Evolutionary conservation across 177 flowering plant genomes (phyloP).

Genomic region (Vitis hybrid): DNA sequence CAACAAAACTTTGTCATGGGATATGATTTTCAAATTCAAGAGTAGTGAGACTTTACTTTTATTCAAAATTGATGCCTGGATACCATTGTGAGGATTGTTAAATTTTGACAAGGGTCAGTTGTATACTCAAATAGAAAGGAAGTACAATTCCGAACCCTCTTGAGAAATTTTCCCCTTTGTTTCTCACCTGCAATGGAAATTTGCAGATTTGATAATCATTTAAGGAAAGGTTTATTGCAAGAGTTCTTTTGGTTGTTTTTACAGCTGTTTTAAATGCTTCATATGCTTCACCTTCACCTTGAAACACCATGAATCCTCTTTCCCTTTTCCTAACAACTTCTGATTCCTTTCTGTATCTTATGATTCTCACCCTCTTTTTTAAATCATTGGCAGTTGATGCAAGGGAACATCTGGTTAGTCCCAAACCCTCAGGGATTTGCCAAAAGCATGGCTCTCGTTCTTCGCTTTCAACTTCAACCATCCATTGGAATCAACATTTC

Average conservation of each 20-base stretch:
- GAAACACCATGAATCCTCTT: background rate
- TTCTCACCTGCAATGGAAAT: background rate
- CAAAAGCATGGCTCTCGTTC: conserved; percentile 43
- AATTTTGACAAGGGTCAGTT: background rate
- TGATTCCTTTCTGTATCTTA: background rate
- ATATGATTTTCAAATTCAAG: no score
- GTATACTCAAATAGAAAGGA: background rate
- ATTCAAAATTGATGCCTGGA: no score
- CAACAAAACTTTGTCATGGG: no score
- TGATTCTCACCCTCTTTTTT: background rate
- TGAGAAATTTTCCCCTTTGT: no score
- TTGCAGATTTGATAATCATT: background rate
- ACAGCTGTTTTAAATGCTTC: background rate
- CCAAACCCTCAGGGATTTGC: conserved; percentile 42
- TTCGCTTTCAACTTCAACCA: conserved; percentile 43
- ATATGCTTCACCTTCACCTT: background rate
- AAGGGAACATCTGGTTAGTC: conserved; percentile 56
- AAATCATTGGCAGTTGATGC: conserved; percentile 55
- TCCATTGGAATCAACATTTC: conserved; percentile 26
- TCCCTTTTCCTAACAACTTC: background rate
- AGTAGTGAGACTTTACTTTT: no score
- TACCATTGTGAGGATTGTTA: no score
- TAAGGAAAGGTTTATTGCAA: background rate
- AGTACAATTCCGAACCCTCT: background rate
- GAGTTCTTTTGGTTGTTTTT: background rate